These are phyloP conservation scores for Metahyphopichia silvanorum DNA, from an alignment of 805 yeast genomes.

Conservation along the genomic window DNA sequence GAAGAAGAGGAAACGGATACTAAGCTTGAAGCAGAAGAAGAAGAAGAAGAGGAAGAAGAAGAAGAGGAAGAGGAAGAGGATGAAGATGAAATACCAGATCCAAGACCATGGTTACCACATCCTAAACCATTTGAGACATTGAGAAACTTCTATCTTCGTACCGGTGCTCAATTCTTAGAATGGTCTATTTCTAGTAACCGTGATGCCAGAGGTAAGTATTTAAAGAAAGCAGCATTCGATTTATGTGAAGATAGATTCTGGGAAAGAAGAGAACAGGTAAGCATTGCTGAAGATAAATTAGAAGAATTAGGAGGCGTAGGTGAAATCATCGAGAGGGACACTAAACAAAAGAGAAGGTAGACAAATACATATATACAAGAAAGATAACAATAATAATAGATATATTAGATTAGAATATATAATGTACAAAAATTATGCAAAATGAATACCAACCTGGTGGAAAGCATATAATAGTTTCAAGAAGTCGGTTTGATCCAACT, in stretches of 20 bases:
- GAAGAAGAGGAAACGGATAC: conserved; percentile 46
- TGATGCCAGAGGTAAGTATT: conserved; percentile 83
- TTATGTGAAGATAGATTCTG: conserved; percentile 95
- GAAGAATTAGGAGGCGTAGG: conserved; percentile 92
- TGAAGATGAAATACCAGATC: conserved; percentile 78
- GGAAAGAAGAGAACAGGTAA: conserved; percentile 94
- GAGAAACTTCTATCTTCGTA: conserved; percentile 79
- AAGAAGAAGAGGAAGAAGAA: conserved; percentile 65
- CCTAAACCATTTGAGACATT: conserved; percentile 90
- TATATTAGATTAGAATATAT: conserved; percentile 3
- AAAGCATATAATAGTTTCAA: conserved; percentile 82
- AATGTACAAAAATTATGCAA: conserved; percentile 56
- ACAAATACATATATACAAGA: conserved; percentile 1
- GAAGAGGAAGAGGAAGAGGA: conserved; percentile 58
- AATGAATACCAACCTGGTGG: conserved; percentile 96
- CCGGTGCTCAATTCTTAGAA: conserved; percentile 82
- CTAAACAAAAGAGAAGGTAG: conserved; percentile 54
- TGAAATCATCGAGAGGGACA: conserved; percentile 77
- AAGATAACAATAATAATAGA: neutral
- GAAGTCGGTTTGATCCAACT: conserved; percentile 94
- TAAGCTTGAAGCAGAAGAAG: conserved; percentile 38
- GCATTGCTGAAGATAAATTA: conserved; percentile 80
- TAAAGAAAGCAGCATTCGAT: conserved; percentile 86
- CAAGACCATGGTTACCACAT: conserved; percentile 95
- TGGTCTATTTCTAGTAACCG: conserved; percentile 90